Base-by-base conservation (phyloP, 2,329 filamentous ascomycete genomes). In the Talaromyces sp. region DNA sequence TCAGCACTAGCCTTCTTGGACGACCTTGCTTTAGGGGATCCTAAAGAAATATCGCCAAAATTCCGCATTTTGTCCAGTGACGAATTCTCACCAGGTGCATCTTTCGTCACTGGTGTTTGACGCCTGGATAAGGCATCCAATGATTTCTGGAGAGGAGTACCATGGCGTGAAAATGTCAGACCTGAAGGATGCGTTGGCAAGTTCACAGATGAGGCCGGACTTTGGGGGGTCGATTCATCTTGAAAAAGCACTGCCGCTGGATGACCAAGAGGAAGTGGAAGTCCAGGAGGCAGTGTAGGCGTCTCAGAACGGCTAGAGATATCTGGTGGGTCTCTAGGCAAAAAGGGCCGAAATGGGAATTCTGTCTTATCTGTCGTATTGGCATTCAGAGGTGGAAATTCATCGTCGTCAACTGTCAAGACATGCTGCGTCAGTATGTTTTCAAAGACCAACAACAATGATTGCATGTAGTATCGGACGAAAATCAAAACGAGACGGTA, bases 371-470 rank as follows among this genome's bases (percentile, higher is more conserved):
- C 74, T n/a, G 75, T 76, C n/a, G 70, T 58, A 12, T 73, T 68
- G 8, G 69, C 66, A n/a, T 72, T 77, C 27, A 81, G 70, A 55
- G 79, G 79, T 31, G 79, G 78, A 54, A 82, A 81, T 16, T 82
- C 78, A 66, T 79, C 75, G 67, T 79, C 75, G 56, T 79, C 74
- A 64, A 79, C 78, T 75, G 72, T 68, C 68, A 63, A 63, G 62
- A 61, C 28, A 56, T 63, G 33, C 42, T 58, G 42, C 34, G 68
- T 76, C 67, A 77, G 74, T 62, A 56, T 31, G 61, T 52, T 51
- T 47, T n/a, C 52, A 33, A 31, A 66, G 31, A 57, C 47, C 23
- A 40, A 44, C 12, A 18, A 31, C n/a, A 16, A 23, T 23, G 23
- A 27, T 42, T n/a, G 28, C 27, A 59, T 40, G 51, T 44, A 23